phyloP scores from a whole-genome alignment of 2,329 filamentous ascomycete genomes.

The Plectosphaerella cucumerina region DNA sequence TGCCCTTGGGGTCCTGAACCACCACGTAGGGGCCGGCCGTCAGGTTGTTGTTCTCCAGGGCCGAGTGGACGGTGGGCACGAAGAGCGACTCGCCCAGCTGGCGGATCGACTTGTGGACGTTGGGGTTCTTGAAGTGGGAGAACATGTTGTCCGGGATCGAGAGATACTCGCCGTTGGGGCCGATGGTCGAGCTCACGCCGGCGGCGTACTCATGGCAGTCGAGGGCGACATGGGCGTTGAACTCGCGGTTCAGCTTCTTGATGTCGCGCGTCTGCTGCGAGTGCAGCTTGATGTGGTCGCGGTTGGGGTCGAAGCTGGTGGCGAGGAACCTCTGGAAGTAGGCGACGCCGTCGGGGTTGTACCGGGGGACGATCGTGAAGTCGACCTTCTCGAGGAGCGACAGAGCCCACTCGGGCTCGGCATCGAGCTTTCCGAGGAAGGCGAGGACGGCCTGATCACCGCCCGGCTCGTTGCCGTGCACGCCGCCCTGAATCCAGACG shows the following conservation, averaged over 20 bases:
- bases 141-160: conserved; percentile 5
- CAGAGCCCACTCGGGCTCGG: conserved; percentile 20
- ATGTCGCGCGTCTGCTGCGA: conserved; percentile 24
- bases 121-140: conserved; percentile 8
- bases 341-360: conserved; percentile 27
- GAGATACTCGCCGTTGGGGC: background rate
- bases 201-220: conserved; percentile 28
- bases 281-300: conserved; percentile 26
- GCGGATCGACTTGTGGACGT: conserved; percentile 6
- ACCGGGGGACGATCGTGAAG: conserved; percentile 23
- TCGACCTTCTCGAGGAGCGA: conserved; percentile 21
- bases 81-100: conserved; percentile 7
- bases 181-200: background rate
- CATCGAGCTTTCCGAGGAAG: conserved; percentile 23
- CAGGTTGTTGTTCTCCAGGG: conserved; percentile 1
- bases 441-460: conserved; percentile 25
- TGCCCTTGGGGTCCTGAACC: conserved; percentile 1
- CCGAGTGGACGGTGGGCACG: conserved; percentile 1
- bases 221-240: conserved; percentile 22
- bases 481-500: conserved; percentile 25
- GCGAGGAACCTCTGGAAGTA: conserved; percentile 26
- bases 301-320: conserved; percentile 24
- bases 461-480: conserved; percentile 26
- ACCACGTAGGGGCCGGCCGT: conserved; percentile 4
- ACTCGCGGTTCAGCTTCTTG: conserved; percentile 21